A percentile compares a stretch with the other conserved stretches of the same genome.
Evolutionary conservation across 2,329 filamentous ascomycete genomes (phyloP).

Genomic region (Didymellaceae sp.): DNA sequence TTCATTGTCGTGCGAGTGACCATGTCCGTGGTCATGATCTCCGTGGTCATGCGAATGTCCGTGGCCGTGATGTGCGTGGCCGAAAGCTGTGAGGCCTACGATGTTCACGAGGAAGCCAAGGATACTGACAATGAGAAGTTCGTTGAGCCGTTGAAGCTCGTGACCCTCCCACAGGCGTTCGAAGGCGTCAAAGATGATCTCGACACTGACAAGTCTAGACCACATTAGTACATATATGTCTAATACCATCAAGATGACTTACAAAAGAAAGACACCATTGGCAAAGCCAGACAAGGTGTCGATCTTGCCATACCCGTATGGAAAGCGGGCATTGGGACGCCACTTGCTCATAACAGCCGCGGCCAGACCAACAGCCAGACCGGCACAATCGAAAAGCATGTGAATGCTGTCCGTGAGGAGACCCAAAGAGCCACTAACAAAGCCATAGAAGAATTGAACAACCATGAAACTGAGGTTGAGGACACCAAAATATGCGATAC

Average conservation of each 20-base stretch:
- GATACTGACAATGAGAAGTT: slow-evolving; percentile 87
- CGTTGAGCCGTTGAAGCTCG: slow-evolving; percentile 81
- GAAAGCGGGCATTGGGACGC: slow-evolving; percentile 86
- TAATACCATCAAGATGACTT: slow-evolving; percentile 40
- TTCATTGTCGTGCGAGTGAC: slow-evolving; percentile 80
- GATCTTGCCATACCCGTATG: slow-evolving; percentile 95
- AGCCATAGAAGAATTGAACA: slow-evolving; percentile 92
- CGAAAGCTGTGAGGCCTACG: slow-evolving; percentile 87
- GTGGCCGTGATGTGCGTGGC: slow-evolving; percentile 63
- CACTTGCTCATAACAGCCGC: slow-evolving; percentile 96
- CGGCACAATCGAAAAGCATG: slow-evolving; percentile 99
- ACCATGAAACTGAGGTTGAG: slow-evolving; percentile 96
- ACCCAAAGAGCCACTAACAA: slow-evolving; percentile 88
- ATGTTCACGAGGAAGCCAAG: slow-evolving; percentile 89
- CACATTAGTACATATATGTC: slow-evolving; percentile 21
- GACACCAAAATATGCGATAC: slow-evolving; percentile 98
- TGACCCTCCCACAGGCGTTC: slow-evolving; percentile 85
- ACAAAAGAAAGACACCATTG: slow-evolving; percentile 94
- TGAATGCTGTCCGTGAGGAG: slow-evolving; percentile 98
- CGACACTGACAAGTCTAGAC: slow-evolving; percentile 82
- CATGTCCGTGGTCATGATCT: slow-evolving; percentile 44
- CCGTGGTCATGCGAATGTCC: slow-evolving; percentile 55
- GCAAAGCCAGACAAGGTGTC: slow-evolving; percentile 96
- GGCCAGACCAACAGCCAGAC: slow-evolving; percentile 85
- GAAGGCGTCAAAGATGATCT: slow-evolving; percentile 94